Percentiles rank a stretch among this genome's conserved stretches.
Conservation (phyloP, 225 moss, liverwort and hornwort species). For the Ulota crispa region DNA sequence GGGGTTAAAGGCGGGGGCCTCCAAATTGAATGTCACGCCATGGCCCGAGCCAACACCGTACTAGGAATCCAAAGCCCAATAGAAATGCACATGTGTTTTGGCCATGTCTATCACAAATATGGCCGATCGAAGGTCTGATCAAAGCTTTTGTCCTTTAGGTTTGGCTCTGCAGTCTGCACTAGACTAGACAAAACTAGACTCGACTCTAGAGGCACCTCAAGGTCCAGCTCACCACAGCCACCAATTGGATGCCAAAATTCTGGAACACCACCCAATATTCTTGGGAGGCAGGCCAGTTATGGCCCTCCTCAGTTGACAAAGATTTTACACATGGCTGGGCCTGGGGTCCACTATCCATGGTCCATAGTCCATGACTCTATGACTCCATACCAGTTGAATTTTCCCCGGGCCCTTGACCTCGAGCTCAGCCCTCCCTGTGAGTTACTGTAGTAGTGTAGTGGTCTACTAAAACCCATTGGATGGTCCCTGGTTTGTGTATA, state of each 20-base stretch:
- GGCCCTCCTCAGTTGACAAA: neutral
- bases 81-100: constrained; percentile 8
- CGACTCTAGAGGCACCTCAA: no score
- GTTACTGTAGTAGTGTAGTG: neutral
- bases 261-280: neutral
- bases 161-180: neutral
- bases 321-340: neutral
- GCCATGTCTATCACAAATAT: neutral
- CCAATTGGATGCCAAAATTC: neutral
- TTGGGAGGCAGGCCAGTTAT: neutral
- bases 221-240: neutral
- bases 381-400: neutral
- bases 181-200: neutral
- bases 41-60: no score
- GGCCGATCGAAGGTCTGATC: no score
- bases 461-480: neutral
- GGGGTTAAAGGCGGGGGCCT: no score
- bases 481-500: neutral
- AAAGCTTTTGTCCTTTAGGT: no score
- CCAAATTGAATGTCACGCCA: no score
- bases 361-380: no score
- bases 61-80: neutral
- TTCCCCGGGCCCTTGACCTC: neutral
- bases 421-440: no score
- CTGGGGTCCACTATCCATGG: no score